These are phyloP conservation scores for Chlamydomonas asymmetrica DNA, from an alignment of 139 green algal species.

Conservation along the genomic window DNA sequence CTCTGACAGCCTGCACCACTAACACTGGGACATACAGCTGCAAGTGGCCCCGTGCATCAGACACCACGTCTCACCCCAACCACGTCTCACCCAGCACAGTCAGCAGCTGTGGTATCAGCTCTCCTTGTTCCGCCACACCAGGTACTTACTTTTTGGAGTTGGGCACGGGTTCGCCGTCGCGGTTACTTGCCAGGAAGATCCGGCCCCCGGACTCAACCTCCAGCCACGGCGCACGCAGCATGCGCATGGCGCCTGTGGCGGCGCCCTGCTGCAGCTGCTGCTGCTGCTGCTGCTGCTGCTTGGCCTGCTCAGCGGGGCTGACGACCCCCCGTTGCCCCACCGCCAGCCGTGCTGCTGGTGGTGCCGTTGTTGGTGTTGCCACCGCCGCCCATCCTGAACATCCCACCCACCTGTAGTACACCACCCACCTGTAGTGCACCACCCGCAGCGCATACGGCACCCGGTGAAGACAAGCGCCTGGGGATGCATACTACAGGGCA, in stretches of 20 bases:
- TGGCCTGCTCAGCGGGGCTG: too few relatives aligned
- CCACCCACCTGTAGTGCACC: too few relatives aligned
- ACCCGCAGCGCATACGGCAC: too few relatives aligned
- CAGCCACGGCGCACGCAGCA: constrained; percentile 54
- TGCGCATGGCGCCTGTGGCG: constrained; percentile 5
- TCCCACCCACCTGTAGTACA: too few relatives aligned
- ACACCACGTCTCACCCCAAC: too few relatives aligned
- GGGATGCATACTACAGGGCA: too few relatives aligned
- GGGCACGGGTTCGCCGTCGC: constrained; percentile 26
- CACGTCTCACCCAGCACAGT: not conserved
- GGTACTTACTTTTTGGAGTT: not conserved
- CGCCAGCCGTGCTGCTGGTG: not conserved
- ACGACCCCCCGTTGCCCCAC: not conserved
- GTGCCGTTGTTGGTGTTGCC: not conserved
- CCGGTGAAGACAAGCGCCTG: too few relatives aligned
- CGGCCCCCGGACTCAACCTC: constrained; percentile 22
- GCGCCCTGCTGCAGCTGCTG: constrained; percentile 12
- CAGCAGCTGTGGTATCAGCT: not conserved
- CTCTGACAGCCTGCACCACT: too few relatives aligned
- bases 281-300: not conserved
- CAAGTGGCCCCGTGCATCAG: too few relatives aligned
- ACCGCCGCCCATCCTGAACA: constrained; percentile 5
- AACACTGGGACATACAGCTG: too few relatives aligned
- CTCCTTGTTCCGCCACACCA: not conserved
- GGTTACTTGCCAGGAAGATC: constrained; percentile 23